phyloP scores from a whole-genome alignment of 306 rosid species.

The Prunus dulcis region DNA sequence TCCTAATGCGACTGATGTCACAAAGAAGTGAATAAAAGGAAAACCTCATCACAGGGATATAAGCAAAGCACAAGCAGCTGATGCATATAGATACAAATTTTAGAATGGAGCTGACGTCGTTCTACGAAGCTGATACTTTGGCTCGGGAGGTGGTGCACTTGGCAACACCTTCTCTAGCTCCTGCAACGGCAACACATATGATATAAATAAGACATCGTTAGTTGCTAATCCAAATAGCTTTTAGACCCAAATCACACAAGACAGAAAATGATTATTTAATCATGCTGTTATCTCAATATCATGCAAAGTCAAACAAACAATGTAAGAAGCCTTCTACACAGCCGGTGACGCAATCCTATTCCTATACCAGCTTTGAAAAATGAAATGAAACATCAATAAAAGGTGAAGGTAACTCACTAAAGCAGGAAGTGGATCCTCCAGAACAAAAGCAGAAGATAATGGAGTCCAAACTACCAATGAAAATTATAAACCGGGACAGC shows the following conservation, averaged over 20 bases:
- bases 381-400: neutral
- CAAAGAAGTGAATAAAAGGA: conserved; percentile 7
- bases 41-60: conserved; percentile 11
- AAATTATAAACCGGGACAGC: neutral
- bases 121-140: conserved; percentile 93
- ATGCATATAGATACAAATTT: conserved; percentile 40
- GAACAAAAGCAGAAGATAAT: neutral
- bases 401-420: neutral
- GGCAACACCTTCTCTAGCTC: conserved; percentile 76
- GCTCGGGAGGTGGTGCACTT: conserved; percentile 65
- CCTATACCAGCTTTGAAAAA: neutral
- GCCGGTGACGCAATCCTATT: neutral
- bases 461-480: neutral
- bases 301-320: neutral
- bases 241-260: neutral
- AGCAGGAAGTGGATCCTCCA: neutral
- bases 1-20: conserved; percentile 22
- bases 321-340: neutral
- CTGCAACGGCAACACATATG: conserved; percentile 33
- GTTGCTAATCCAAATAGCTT: neutral
- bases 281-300: neutral
- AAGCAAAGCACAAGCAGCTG: conserved; percentile 25
- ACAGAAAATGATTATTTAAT: neutral
- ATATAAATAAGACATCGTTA: neutral
- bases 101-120: conserved; percentile 70